phyloP scores from a whole-genome alignment of 306 rosid species.

The Acacia crassicarpa region DNA sequence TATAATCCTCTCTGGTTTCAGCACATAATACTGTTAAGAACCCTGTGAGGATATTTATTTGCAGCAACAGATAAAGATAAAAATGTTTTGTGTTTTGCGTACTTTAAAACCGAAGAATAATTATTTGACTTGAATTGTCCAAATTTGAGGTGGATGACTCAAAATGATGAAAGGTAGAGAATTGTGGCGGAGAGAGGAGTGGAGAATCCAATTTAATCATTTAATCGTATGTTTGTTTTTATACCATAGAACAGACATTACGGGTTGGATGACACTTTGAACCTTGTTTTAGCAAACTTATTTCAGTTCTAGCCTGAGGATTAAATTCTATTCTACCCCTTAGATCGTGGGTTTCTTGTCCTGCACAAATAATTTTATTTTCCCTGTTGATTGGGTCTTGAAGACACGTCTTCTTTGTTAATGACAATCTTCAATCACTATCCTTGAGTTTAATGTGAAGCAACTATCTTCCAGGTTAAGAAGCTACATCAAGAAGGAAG shows the following conservation, averaged over 20 bases:
- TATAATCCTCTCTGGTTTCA: constrained; percentile 2
- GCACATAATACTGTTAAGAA: background rate
- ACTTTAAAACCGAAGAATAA: background rate
- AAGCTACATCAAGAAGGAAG: constrained; percentile 89
- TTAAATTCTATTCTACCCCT: background rate
- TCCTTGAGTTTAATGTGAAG: constrained; percentile 21
- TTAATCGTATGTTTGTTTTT: background rate
- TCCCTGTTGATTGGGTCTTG: background rate
- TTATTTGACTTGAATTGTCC: background rate
- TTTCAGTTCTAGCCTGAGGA: background rate
- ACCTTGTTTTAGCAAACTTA: background rate
- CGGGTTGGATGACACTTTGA: background rate
- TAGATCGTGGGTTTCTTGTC: background rate
- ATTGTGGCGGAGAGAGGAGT: background rate
- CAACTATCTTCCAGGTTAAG: constrained; percentile 68
- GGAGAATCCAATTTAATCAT: background rate
- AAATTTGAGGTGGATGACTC: background rate
- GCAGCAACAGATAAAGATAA: background rate
- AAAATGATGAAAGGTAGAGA: background rate
- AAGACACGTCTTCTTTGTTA: background rate
- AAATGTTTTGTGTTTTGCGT: background rate
- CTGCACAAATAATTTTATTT: background rate
- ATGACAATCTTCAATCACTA: background rate
- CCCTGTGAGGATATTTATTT: background rate
- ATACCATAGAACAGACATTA: background rate